These are phyloP conservation scores for Lithocarpus polystachyus DNA, from an alignment of 306 rosid genomes.

Conservation along the genomic window DNA sequence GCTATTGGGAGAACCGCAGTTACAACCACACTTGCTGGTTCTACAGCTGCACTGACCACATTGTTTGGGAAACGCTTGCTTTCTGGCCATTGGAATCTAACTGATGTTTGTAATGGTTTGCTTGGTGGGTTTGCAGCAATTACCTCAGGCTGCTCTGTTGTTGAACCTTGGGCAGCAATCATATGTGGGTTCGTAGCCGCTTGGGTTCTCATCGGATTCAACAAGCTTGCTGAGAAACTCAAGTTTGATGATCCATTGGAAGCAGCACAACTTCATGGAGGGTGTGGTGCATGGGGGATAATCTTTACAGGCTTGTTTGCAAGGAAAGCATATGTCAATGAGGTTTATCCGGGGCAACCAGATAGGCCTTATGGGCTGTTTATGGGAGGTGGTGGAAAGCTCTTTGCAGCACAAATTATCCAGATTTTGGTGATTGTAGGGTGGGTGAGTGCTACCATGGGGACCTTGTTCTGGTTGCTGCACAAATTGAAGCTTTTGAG, in stretches of 20 bases:
- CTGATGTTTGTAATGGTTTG: conserved; percentile 57
- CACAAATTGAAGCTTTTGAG: conserved; percentile 42
- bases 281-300: conserved; percentile 62
- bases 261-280: conserved; percentile 63
- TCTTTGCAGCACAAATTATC: conserved; percentile 50
- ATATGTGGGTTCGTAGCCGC: conserved; percentile 64
- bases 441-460: conserved; percentile 63
- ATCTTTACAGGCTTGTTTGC: conserved; percentile 54
- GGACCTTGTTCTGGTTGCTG: conserved; percentile 38
- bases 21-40: conserved; percentile 58
- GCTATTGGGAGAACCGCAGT: conserved; percentile 63
- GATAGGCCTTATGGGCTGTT: conserved; percentile 48
- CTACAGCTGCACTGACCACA: conserved; percentile 44
- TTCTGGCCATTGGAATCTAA: conserved; percentile 56
- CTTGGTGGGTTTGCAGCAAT: conserved; percentile 67
- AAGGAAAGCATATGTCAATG: conserved; percentile 38
- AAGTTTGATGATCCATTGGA: conserved; percentile 59
- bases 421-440: conserved; percentile 32
- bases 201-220: conserved; percentile 50
- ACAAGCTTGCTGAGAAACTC: conserved; percentile 42
- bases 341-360: conserved; percentile 37
- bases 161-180: conserved; percentile 66
- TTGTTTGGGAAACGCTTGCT: conserved; percentile 47
- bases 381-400: conserved; percentile 48
- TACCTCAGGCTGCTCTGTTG: conserved; percentile 53